A percentile compares a stretch with the other conserved stretches of the same genome.
Conservation (phyloP, 73 alveolate species). For the Symbiodinium natans region DNA sequence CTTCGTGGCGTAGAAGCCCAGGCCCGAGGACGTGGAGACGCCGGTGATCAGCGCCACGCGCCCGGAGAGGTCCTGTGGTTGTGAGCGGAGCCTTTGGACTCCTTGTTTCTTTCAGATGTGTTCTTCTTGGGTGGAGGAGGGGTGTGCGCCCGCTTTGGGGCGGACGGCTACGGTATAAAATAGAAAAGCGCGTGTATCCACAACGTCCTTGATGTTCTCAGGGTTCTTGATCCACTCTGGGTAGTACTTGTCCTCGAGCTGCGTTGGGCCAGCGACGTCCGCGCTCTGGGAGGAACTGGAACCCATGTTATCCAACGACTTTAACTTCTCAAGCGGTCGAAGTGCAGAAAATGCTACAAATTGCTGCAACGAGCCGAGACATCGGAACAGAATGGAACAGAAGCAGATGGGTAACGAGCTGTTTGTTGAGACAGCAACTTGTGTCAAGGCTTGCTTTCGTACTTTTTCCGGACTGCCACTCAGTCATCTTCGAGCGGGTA, state of each 20-base stretch:
- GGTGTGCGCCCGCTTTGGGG: no score
- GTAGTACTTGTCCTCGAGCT: constrained; percentile 91
- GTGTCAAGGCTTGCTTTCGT: background rate
- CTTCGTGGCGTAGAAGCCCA: constrained; percentile 83
- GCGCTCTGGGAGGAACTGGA: background rate
- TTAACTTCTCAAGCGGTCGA: background rate
- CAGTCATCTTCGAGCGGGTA: constrained; percentile 8
- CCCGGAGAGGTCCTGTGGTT: constrained; percentile 56
- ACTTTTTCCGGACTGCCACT: background rate
- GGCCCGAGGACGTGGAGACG: constrained; percentile 85
- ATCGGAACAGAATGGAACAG: background rate
- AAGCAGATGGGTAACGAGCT: no score
- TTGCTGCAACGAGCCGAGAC: background rate
- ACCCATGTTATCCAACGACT: constrained; percentile 22
- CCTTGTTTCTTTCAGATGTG: no score
- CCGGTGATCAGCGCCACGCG: constrained; percentile 91
- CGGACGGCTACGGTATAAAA: no score
- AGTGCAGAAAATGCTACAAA: background rate
- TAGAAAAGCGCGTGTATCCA: no score
- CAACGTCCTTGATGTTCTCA: constrained; percentile 71
- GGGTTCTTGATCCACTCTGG: constrained; percentile 93
- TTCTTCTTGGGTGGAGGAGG: no score
- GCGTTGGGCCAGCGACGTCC: constrained; percentile 32
- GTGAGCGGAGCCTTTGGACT: no score
- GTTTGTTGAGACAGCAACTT: no score